These are phyloP conservation scores for Penicillium arizonense DNA, from an alignment of 495 filamentous ascomycete genomes.

Conservation along the genomic window DNA sequence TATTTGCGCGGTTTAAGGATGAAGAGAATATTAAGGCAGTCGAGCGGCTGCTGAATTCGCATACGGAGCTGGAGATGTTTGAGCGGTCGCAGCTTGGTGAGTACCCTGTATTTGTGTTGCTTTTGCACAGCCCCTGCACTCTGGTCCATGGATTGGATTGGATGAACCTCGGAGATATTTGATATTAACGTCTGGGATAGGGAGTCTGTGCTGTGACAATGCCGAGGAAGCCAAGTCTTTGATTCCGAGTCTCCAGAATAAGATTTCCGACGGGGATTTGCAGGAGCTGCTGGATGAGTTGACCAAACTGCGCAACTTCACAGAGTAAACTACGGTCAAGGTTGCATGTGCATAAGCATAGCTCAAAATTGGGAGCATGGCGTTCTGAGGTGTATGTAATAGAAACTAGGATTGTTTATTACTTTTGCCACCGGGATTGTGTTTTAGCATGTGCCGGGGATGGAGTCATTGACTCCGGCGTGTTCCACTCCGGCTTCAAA, in stretches of 20 bases:
- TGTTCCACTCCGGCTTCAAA: constrained; percentile 3
- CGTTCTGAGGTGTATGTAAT: constrained; percentile 15
- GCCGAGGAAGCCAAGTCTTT: constrained; percentile 95
- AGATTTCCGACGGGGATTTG: constrained; percentile 83
- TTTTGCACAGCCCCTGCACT: constrained; percentile 1
- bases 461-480: constrained; percentile 3
- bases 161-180: neutral
- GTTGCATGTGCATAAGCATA: neutral
- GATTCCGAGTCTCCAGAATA: constrained; percentile 84
- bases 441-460: constrained; percentile 20
- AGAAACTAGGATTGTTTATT: neutral
- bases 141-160: neutral
- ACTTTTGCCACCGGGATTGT: constrained; percentile 11
- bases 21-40: constrained; percentile 92
- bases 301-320: constrained; percentile 66
- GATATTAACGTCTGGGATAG: constrained; percentile 40
- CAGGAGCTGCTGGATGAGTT: constrained; percentile 89
- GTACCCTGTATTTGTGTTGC: constrained; percentile 12
- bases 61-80: constrained; percentile 81
- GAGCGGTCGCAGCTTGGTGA: constrained; percentile 90
- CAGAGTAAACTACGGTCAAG: constrained; percentile 32
- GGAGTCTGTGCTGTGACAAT: constrained; percentile 84
- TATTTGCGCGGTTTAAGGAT: constrained; percentile 91
- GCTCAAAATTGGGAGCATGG: constrained; percentile 13
- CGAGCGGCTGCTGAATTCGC: constrained; percentile 72